Evolutionary conservation across 805 yeast genomes (phyloP), one percentile per base, ranked within the genome.

Genomic region (Candida mattraensis): DNA sequence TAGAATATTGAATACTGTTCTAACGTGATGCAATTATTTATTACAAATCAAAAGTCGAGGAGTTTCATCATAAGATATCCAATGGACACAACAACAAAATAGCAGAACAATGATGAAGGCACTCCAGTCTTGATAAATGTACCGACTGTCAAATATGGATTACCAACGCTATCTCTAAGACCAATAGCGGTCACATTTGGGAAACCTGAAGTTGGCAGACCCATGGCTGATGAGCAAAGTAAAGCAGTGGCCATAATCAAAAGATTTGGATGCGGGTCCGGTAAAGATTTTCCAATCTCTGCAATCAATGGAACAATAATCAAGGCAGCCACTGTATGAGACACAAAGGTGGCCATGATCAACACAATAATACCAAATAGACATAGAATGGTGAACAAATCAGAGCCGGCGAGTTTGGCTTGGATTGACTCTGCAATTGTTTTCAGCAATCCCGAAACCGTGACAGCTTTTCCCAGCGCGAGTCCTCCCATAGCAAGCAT

Each of bases 171-270:
- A 59, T 93, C 95, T 5, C 89, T 80, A 78, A 88, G 78, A 40
- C 97, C 88, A 44, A 93, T 87, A 0, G 98, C 99, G 0, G 98
- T 88, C 22, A 93, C 96, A 53, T 93, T 93, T 4, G 99, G 99
- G 69, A 93, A 91, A 0, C 99, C 98, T 2, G 95, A 85, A 0
- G 98, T 93, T 18, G 99, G 98, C 35, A 93, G 67, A 1, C 96
- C 98, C 98, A 93, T 93, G 2, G 98, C 99, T 23, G 85, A 81
- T 0, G 98, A 91, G 53, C 97, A 87, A 44, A 93, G 66, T 44
- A 77, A 60, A 2, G 80, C 80, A 36, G 76, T 69, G 9, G 69
- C 67, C 79, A 77, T 74, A 30, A 93, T 83, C 48, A 93, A 66
- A 29, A 91, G 56, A 45, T 88, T 73, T 22, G 98, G 95, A 61